A percentile compares a stretch with the other conserved stretches of the same genome.
Evolutionary conservation across 768 basidiomycete species (phyloP).

Genomic region (Podaxis carcinomalis): DNA sequence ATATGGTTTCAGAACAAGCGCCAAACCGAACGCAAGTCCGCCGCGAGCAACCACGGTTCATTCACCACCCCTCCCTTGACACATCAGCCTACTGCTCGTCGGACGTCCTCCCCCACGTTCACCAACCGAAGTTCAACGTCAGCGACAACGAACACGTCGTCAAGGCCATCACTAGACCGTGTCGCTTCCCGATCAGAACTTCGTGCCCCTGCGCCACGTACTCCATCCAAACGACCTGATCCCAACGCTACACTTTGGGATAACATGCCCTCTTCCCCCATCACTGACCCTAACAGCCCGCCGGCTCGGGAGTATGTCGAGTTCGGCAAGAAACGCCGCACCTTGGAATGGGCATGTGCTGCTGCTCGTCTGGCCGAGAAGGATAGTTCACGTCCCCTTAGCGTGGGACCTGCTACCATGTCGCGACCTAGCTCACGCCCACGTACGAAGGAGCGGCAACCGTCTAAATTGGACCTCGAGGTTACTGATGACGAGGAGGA

Average conservation of each 20-base stretch:
- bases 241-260: constrained; percentile 42
- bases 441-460: constrained; percentile 12
- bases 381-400: constrained; percentile 20
- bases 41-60: constrained; percentile 32
- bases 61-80: constrained; percentile 18
- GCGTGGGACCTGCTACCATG: neutral
- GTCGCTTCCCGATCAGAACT: constrained; percentile 54
- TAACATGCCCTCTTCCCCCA: constrained; percentile 62
- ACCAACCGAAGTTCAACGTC: constrained; percentile 24
- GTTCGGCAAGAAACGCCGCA: constrained; percentile 42
- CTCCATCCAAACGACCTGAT: constrained; percentile 33
- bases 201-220: constrained; percentile 33
- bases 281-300: constrained; percentile 50
- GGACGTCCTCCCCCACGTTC: constrained; percentile 27
- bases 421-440: constrained; percentile 11
- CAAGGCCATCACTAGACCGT: constrained; percentile 52
- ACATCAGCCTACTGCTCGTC: constrained; percentile 16
- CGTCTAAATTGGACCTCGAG: constrained; percentile 27
- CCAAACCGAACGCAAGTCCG: constrained; percentile 59
- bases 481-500: constrained; percentile 61
- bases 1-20: constrained; percentile 86
- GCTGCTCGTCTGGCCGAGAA: constrained; percentile 49
- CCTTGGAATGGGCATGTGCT: constrained; percentile 76
- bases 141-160: constrained; percentile 15
- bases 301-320: constrained; percentile 42